Evolutionary conservation across 768 basidiomycete genomes (phyloP).

Genomic region (Phaffia tasmanica): DNA sequence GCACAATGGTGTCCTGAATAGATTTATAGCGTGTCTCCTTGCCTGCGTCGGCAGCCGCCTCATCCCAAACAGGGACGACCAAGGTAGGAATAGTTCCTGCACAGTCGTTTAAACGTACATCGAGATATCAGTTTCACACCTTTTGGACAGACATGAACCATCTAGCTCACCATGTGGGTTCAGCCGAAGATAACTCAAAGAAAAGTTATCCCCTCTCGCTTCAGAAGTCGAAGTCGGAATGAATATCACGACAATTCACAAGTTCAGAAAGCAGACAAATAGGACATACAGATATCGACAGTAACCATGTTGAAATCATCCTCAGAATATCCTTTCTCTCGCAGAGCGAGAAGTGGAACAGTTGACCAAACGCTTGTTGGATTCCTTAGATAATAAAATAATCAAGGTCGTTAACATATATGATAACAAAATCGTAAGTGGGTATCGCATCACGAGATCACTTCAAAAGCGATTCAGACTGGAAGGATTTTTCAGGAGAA

Average conservation of each 20-base stretch:
- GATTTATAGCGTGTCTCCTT: slow-evolving; percentile 71
- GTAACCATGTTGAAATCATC: slow-evolving; percentile 62
- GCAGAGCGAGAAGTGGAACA: slow-evolving; percentile 35
- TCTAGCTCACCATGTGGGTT: slow-evolving; percentile 56
- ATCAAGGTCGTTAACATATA: not conserved
- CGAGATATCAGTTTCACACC: not conserved
- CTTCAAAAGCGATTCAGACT: slow-evolving; percentile 27
- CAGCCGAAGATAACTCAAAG: slow-evolving; percentile 46
- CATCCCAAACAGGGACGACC: slow-evolving; percentile 62
- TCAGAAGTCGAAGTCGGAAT: not conserved
- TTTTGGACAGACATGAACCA: not conserved
- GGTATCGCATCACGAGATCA: slow-evolving; percentile 5
- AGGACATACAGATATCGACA: slow-evolving; percentile 50
- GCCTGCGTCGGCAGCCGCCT: slow-evolving; percentile 52
- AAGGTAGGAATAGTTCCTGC: slow-evolving; percentile 68
- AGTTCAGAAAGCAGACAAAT: not conserved
- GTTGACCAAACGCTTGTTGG: slow-evolving; percentile 36
- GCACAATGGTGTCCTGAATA: slow-evolving; percentile 60
- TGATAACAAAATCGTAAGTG: no score
- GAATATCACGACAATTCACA: not conserved
- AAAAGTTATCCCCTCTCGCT: slow-evolving; percentile 64
- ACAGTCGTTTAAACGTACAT: not conserved
- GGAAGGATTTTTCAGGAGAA: slow-evolving; percentile 35
- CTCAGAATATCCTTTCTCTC: slow-evolving; percentile 71
- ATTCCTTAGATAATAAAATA: slow-evolving; percentile 27